Conservation (phyloP, 2,329 filamentous ascomycete genomes). For the Pezicula neosporulosa region DNA sequence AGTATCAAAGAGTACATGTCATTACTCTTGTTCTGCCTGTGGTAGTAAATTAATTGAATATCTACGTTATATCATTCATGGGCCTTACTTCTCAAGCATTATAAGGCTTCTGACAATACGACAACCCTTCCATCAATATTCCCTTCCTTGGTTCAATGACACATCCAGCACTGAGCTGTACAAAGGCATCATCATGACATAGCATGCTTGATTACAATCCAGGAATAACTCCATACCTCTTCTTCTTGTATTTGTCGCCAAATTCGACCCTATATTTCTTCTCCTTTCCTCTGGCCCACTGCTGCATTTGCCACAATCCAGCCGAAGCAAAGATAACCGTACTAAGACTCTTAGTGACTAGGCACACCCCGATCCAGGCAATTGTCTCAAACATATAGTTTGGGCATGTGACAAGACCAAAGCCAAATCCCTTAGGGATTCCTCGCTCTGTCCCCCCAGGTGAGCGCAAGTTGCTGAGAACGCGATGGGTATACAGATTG, state of each 20-base stretch:
- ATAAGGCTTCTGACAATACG: too few species aligned
- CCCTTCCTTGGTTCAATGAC: too few species aligned
- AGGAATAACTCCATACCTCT: conserved; percentile 80
- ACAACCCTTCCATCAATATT: too few species aligned
- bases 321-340: conserved; percentile 73
- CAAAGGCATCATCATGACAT: background rate
- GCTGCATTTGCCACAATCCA: conserved; percentile 74
- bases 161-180: too few species aligned
- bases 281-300: conserved; percentile 93
- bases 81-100: too few species aligned
- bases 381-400: conserved; percentile 95
- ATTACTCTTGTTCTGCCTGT: too few species aligned
- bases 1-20: too few species aligned
- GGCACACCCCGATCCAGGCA: conserved; percentile 78
- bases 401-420: conserved; percentile 84
- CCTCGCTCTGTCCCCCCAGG: conserved; percentile 80
- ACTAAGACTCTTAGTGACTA: conserved; percentile 76
- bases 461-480: conserved; percentile 73
- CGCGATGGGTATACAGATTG: conserved; percentile 78
- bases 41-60: too few species aligned
- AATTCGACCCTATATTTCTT: conserved; percentile 85
- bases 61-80: too few species aligned
- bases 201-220: conserved; percentile 34
- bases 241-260: conserved; percentile 91
- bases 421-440: conserved; percentile 83